These are phyloP conservation scores for Tolypocladium inflatum DNA, from an alignment of 2,329 filamentous ascomycete genomes.

Conservation along the genomic window DNA sequence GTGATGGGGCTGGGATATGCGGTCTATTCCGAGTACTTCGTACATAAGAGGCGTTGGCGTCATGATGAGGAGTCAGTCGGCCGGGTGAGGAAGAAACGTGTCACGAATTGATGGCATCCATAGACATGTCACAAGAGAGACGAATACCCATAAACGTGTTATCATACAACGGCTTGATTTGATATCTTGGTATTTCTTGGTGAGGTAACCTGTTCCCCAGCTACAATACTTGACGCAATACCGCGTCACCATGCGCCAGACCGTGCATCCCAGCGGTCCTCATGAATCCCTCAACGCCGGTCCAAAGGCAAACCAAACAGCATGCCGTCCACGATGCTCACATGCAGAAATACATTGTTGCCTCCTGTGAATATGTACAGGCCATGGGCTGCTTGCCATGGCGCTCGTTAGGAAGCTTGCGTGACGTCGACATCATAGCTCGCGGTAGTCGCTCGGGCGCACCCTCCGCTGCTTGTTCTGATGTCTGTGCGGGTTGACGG, in stretches of 20 bases:
- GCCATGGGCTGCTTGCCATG: background rate
- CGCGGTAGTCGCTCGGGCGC: constrained; percentile 83
- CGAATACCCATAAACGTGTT: background rate
- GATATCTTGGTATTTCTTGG: background rate
- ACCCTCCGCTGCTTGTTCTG: constrained; percentile 71
- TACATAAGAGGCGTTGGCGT: background rate
- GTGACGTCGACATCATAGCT: constrained; percentile 45
- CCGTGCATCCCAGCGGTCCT: background rate
- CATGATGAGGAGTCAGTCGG: background rate
- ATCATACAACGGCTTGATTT: background rate
- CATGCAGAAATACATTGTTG: background rate
- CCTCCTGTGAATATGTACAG: background rate
- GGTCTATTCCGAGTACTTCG: background rate
- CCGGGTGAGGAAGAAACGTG: background rate
- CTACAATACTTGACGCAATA: background rate
- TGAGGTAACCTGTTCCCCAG: background rate
- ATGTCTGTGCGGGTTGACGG: constrained; percentile 87
- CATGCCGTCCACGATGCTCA: background rate
- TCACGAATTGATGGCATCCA: background rate
- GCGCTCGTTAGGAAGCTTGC: background rate
- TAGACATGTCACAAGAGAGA: background rate
- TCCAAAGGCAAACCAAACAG: background rate
- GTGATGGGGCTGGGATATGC: constrained; percentile 12
- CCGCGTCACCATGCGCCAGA: background rate
- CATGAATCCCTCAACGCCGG: background rate